Percentiles rank a stretch among this genome's conserved stretches.
Conservation (phyloP, 345 rosid genomes). For the Eucalyptus curtisii region DNA sequence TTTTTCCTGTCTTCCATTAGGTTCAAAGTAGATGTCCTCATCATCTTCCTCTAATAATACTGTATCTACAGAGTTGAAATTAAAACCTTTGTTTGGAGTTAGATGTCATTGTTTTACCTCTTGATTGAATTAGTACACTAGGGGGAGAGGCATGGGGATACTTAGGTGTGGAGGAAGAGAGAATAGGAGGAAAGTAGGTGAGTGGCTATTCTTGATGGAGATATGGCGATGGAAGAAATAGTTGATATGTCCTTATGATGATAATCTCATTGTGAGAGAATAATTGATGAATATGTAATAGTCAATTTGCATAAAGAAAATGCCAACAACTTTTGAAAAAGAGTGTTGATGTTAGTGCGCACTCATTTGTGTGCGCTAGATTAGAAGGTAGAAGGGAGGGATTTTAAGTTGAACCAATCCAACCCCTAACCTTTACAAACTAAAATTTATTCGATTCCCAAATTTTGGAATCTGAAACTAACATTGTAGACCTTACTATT, state of each 20-base stretch:
- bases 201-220: neutral
- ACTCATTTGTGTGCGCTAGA: neutral
- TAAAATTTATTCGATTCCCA: neutral
- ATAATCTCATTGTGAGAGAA: neutral
- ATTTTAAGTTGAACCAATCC: neutral
- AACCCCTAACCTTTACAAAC: neutral
- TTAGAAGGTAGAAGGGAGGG: neutral
- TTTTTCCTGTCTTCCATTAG: neutral
- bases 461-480: neutral
- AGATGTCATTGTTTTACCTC: neutral
- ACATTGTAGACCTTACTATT: neutral
- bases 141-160: neutral
- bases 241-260: neutral
- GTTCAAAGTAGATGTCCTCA: neutral
- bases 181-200: neutral
- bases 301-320: neutral
- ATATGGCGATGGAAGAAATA: neutral
- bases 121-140: neutral
- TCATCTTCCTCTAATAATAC: neutral
- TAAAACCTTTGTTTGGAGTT: neutral
- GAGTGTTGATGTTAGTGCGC: neutral
- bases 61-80: neutral
- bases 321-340: neutral
- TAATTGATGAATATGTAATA: neutral
- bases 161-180: neutral